These are phyloP conservation scores for Lolium rigidum DNA, from an alignment of 176 grass and related monocot genomes.

Conservation along the genomic window DNA sequence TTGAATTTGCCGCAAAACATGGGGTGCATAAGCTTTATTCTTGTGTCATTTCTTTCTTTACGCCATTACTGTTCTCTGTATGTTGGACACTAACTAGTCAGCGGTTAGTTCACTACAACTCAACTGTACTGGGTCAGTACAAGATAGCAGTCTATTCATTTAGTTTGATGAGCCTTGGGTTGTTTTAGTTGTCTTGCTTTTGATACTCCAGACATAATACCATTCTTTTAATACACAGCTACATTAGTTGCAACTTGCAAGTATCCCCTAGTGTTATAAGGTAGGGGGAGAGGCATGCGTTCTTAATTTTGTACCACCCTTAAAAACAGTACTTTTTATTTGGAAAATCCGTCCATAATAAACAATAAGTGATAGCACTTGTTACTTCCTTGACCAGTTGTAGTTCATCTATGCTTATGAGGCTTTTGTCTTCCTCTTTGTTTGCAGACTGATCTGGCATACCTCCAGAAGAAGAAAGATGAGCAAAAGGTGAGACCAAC, in stretches of 20 bases:
- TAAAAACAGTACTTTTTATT: neutral
- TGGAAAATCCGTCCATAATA: neutral
- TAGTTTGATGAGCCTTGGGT: neutral
- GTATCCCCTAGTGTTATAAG: neutral
- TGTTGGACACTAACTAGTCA: neutral
- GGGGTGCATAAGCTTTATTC: neutral
- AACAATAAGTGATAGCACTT: neutral
- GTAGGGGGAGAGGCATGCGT: neutral
- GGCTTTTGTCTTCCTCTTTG: neutral
- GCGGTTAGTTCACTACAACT: neutral
- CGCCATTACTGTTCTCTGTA: neutral
- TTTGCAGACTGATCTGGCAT: slow-evolving; percentile 67
- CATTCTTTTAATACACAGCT: neutral
- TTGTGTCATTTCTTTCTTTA: neutral
- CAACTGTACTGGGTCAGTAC: neutral
- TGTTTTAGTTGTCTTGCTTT: neutral
- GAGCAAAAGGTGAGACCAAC: slow-evolving; percentile 67
- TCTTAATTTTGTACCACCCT: neutral
- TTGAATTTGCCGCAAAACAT: neutral
- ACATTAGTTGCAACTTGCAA: too few species aligned
- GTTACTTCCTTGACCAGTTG: neutral
- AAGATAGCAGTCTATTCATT: neutral
- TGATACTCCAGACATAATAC: neutral
- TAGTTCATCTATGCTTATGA: neutral
- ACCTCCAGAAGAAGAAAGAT: slow-evolving; percentile 97